Base-by-base conservation (phyloP, 1,284 basidiomycete species). In the Ganoderma resinaceum region DNA sequence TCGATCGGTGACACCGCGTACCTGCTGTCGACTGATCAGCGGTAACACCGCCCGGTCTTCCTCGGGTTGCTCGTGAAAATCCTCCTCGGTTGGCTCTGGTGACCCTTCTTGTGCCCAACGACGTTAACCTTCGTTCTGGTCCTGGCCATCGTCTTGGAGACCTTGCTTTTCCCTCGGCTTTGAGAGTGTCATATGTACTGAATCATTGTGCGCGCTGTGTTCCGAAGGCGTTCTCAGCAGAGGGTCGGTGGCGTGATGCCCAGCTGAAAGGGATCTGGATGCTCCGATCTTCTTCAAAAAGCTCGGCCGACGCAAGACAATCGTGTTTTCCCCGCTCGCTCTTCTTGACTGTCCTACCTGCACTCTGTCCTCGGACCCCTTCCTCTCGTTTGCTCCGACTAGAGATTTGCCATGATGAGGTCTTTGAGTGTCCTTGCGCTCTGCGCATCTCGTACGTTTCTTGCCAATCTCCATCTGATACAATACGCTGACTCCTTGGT, bases 1-100 rank as follows among this genome's bases (percentile, higher is more conserved):
- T 55, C 31, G 52, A 55, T 55, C 29, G 43, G 37, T 33, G 49
- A 46, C 11, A 12, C 23, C 46, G 43, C 52, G 52, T 33, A 33
- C 52, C 52, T 46, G 43, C 8, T 20, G 29, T 18, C 20, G 11
- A n/a, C 11, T 29, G 52, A 53, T 53, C 52, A 52, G 3, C 49
- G 20, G 3, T 53, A 12, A 33, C 35, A 23, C 46, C 37, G n/a
- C 26, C 42, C 62, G 62, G 62, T 26, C 49, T 63, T 40, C 14
- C 46, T 38, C 62, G 62, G 62, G 35, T 63, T 63, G 23, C 49
- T 40, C 38, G 62, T 55, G 62, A 63, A 55, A 55, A 55, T 55
- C 52, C 29, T 55, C 52, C 29, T 55, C 52, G 52, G 29, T 8
- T 55, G 29, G 23, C 23, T 29, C 26, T 3, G 49, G 26, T 29